Percentiles rank a stretch among this genome's conserved stretches.
phyloP scores from a whole-genome alignment of 345 rosid species.

The Citrus trifoliata region DNA sequence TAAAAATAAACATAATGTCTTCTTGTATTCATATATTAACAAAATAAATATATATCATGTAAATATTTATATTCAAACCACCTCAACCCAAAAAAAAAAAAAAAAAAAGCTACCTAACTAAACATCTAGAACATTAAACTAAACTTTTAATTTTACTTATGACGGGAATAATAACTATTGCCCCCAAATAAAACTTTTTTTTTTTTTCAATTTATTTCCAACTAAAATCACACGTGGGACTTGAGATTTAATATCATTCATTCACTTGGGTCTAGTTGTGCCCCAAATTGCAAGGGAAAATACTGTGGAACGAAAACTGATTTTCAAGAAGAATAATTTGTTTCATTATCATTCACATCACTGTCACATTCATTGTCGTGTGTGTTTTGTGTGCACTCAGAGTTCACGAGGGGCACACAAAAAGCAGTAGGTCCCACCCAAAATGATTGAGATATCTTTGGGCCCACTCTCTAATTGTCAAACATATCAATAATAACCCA shows the following conservation, averaged over 20 bases:
- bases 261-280: background rate
- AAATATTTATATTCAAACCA: too few relatives aligned
- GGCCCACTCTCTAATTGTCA: constrained; percentile 21
- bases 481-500: background rate
- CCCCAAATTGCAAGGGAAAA: background rate
- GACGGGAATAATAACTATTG: too few relatives aligned
- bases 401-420: constrained; percentile 39
- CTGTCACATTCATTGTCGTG: background rate
- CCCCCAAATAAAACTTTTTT: too few relatives aligned
- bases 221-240: background rate
- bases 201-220: too few relatives aligned
- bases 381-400: constrained; percentile 4
- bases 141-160: too few relatives aligned
- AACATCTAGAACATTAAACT: background rate
- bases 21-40: too few relatives aligned
- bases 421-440: constrained; percentile 22
- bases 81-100: too few relatives aligned
- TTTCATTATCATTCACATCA: constrained; percentile 1
- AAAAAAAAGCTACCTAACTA: accelerated
- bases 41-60: too few relatives aligned
- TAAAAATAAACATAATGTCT: too few relatives aligned
- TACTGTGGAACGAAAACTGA: background rate
- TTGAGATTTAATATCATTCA: background rate
- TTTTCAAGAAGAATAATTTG: background rate
- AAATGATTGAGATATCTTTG: constrained; percentile 34